These are phyloP conservation scores for Cyclotella atomus DNA, from an alignment of 108 stramenopile genomes.

Conservation along the genomic window DNA sequence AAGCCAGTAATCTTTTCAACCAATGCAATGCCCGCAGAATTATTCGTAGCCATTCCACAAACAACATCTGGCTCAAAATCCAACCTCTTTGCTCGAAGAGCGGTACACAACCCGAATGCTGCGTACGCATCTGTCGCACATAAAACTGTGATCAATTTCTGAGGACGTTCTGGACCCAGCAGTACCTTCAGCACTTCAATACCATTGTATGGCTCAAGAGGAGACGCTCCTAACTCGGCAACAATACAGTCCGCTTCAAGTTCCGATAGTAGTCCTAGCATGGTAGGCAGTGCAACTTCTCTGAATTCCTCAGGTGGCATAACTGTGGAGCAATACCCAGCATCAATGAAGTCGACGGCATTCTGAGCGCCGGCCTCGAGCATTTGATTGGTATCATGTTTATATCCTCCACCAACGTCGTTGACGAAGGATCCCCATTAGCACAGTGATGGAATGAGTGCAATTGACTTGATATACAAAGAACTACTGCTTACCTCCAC, in stretches of 20 bases:
- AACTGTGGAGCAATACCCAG: background rate
- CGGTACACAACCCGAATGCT: background rate
- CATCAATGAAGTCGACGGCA: background rate
- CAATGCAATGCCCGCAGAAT: background rate
- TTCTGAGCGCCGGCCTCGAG: background rate
- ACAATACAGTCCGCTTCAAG: background rate
- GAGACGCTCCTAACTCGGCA: background rate
- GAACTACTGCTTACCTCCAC: no score
- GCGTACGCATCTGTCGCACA: background rate
- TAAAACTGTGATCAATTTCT: background rate
- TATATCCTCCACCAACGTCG: background rate
- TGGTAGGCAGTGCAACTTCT: background rate
- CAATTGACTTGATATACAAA: no score
- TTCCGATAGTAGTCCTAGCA: background rate
- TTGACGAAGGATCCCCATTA: no score
- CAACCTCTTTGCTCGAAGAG: background rate
- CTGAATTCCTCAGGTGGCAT: background rate
- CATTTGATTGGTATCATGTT: background rate
- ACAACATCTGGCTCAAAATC: constrained; percentile 2
- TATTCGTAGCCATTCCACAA: background rate
- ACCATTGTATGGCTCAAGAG: background rate
- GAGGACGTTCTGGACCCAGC: background rate
- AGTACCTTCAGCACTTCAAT: background rate
- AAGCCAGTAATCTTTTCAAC: background rate
- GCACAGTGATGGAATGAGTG: no score